Evolutionary conservation across 371 early-diverging fungal species (phyloP), one percentile per base, ranked within the genome.

Genomic region (Mortierella sp.): DNA sequence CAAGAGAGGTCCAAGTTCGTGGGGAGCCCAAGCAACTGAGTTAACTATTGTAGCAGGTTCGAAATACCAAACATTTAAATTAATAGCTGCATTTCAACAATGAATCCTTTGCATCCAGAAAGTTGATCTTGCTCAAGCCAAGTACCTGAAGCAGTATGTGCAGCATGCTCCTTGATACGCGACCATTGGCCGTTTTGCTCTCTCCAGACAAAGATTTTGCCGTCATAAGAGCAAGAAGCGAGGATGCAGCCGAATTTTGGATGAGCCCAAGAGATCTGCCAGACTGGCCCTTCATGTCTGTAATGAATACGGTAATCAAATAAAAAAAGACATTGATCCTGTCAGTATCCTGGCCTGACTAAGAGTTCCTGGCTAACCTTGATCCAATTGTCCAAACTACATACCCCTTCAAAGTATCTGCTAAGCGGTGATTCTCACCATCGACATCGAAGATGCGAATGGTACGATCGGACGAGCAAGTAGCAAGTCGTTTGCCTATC

Each of bases 221-320:
- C 93, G 82, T 99, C 99, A 77, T 97, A 98, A 28, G 97, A 95
- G 85, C 98, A 97, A 17, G 97, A 97, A 13, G 98, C 99, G 51
- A 99, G 87, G 57, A 98, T 92, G 70, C 89, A 93, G 58, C 98
- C 98, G 83, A 94, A 98, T 84, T 97, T 97, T 43, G 99, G 99
- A 81, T 99, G 99, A 6, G 97, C 97, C 99, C 99, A 99, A 15
- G 96, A 87, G n/a, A 99, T 96, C 84, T 97, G 97, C 99, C 99
- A 99, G n/a, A 99, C 98, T 5, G 99, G 99, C 15, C 98, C 98
- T 61, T 95, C 93, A 80, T 99, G 98, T 22, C 96, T 95, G 73
- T 6, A 35, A 43, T 19, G 23, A 19, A 19, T 19, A 47, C 12
- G 19, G 13, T 10, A 45, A 34, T 6, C 1, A 17, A 57, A 22